These are phyloP conservation scores for Schoenoplectus triqueter DNA, from an alignment of 202 grass and related monocot genomes.

Conservation along the genomic window DNA sequence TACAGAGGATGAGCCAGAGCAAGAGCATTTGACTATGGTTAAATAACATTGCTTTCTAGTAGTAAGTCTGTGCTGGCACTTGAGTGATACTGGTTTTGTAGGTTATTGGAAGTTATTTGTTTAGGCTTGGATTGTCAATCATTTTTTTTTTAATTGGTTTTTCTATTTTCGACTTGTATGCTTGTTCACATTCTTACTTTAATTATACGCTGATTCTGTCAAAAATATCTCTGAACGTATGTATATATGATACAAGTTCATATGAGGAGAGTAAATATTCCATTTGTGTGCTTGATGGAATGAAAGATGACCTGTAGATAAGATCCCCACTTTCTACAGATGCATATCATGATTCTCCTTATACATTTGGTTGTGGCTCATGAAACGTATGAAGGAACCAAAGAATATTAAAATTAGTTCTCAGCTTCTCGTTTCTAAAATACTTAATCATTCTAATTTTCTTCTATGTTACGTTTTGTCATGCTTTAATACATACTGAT, in stretches of 20 bases:
- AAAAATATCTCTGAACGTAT: background rate
- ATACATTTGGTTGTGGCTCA: background rate
- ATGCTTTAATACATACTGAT: no score
- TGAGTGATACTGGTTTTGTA: background rate
- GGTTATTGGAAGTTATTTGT: background rate
- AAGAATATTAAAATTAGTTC: conserved; percentile 4
- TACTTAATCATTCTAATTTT: background rate
- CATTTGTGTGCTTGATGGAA: background rate
- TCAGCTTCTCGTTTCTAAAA: background rate
- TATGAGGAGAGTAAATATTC: conserved; percentile 16
- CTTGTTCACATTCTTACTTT: background rate
- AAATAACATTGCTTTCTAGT: background rate
- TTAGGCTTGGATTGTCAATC: background rate
- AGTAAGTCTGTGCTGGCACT: background rate
- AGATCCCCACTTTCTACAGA: conserved; percentile 14
- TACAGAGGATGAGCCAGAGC: no score
- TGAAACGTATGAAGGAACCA: background rate
- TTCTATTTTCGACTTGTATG: no score
- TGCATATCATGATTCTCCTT: conserved; percentile 2
- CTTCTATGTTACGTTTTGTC: no score
- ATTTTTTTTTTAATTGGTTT: background rate
- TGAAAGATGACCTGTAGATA: background rate
- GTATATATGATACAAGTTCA: no score
- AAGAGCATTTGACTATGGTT: background rate
- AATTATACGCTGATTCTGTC: background rate